phyloP scores from a whole-genome alignment of 805 yeast species.

The Candida odintsovae region DNA sequence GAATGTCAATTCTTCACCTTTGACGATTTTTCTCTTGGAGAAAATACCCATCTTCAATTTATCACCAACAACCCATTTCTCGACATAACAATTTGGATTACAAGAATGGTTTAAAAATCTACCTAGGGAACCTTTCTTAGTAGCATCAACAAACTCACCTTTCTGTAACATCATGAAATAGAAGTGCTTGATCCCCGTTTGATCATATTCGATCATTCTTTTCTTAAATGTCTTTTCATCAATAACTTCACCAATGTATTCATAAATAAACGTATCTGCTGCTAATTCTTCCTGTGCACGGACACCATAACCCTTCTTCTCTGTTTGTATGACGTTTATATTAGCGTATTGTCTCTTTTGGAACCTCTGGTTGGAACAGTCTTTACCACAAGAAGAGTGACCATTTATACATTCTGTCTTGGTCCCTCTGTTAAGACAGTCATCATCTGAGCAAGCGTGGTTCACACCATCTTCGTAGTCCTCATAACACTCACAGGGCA shows the following conservation, averaged over 20 bases:
- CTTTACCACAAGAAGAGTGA: conserved; percentile 62
- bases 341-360: conserved; percentile 69
- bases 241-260: conserved; percentile 91
- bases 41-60: conserved; percentile 92
- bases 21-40: conserved; percentile 62
- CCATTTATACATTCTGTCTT: conserved; percentile 84
- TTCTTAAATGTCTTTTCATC: conserved; percentile 70
- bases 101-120: conserved; percentile 95
- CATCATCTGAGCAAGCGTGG: conserved; percentile 78
- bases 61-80: conserved; percentile 94
- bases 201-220: conserved; percentile 71
- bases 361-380: conserved; percentile 85
- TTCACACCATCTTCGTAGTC: conserved; percentile 39
- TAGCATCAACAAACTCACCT: conserved; percentile 93
- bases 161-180: conserved; percentile 95
- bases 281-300: conserved; percentile 57
- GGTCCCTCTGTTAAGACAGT: conserved; percentile 88
- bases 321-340: conserved; percentile 80
- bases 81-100: conserved; percentile 90
- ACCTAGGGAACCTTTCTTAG: conserved; percentile 80
- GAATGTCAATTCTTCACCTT: conserved; percentile 84
- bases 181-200: conserved; percentile 67
- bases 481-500: conserved; percentile 86
- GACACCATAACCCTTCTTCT: conserved; percentile 84
- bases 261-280: conserved; percentile 73